Base-by-base conservation (phyloP, 805 yeast genomes). In the Suhomyces faveliae region DNA sequence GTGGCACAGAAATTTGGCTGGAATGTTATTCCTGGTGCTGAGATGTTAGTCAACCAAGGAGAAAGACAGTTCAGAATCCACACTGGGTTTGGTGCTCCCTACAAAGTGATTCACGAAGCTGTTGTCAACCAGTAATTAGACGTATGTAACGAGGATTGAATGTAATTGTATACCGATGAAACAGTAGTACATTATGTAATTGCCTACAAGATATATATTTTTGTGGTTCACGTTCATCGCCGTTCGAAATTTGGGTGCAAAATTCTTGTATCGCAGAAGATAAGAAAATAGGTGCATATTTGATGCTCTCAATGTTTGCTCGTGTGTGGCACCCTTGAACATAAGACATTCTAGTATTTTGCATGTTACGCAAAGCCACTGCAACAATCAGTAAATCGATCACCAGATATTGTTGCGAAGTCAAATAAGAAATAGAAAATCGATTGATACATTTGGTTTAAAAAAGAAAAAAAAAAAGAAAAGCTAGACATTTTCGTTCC, bases 31-130 rank as follows among this genome's bases (percentile, higher is more conserved):
- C 87, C 91, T 7, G 99, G 99, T 10, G 82, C 86, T 29, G 89
- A 90, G 60, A 87, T 95, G 94, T 77, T 94, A 53, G 90, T 91
- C 13, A 84, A 87, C 67, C 99, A 94, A 70, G 99, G 97, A 42
- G 84, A 87, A 43, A 88, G 79, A 54, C 99, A 94, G 70, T 90
- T 91, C 63, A 70, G 77, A 52, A 67, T 81, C 48, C 92, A 95
- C 85, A 88, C 87, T 9, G 85, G 86, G 0, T 64, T 76, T 43
- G 67, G 58, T 22, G 84, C 91, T 3, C 89, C 90, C 17, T 85
- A 81, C 65, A 66, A 73, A 25, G 79, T 76, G 17, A 76, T 85
- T 40, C 81, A 78, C 55, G 72, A 78, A 15, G 89, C 88, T 24
- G 92, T 87, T 43, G 23, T 29, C 15, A 33, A 33, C 21, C 37